Evolutionary conservation across 2,329 filamentous ascomycete species (phyloP), one percentile per base, ranked within the genome.

Genomic region (Calonectria pauciramosa): DNA sequence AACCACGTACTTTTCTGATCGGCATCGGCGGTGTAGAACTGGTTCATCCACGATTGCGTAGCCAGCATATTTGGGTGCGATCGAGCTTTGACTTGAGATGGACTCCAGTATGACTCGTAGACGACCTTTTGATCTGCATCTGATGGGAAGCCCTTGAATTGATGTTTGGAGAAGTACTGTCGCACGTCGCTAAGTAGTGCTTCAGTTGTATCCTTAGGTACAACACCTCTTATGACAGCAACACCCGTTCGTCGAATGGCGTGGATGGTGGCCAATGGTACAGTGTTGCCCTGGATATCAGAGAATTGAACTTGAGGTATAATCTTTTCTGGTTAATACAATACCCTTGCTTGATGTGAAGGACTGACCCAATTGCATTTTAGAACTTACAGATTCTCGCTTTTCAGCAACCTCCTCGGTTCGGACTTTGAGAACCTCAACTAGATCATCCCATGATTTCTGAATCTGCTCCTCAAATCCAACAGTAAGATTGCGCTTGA

Each of bases 81-180:
- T 32, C 68, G 54, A 13, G 68, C 68, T 32, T 56, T 54, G 68
- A 71, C 41, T 47, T 71, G 68, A 36, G 68, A 52, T 54, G 36
- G 41, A 18, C 68, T 71, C 68, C 68, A 71, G 38, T 71, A 71
- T 7, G 44, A 52, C 44, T 71, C 70, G 23, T 60, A 68, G 20
- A 68, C 52, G 23, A 51, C 47, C 13, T 51, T 51, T 26, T 51
- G 47, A 26, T 51, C 47, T 13, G 47, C 23, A 51, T 51, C 47
- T 26, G 47, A 51, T 26, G 47, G 47, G 13, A 51, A 51, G 47
- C 47, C 47, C 28, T 51, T 51, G 23, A 51, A 51, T 16, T 28
- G 23, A 51, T 51, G 47, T 1, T 51, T 51, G 23, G 47, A 51
- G 23, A 51, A 51, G 23, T 51, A 51, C 11, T 51, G 47, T 5